Percentiles rank a stretch among this genome's conserved stretches.
These are phyloP conservation scores for Trichoderma orchidacearum DNA, from an alignment of 495 filamentous ascomycete genomes.

Conservation along the genomic window DNA sequence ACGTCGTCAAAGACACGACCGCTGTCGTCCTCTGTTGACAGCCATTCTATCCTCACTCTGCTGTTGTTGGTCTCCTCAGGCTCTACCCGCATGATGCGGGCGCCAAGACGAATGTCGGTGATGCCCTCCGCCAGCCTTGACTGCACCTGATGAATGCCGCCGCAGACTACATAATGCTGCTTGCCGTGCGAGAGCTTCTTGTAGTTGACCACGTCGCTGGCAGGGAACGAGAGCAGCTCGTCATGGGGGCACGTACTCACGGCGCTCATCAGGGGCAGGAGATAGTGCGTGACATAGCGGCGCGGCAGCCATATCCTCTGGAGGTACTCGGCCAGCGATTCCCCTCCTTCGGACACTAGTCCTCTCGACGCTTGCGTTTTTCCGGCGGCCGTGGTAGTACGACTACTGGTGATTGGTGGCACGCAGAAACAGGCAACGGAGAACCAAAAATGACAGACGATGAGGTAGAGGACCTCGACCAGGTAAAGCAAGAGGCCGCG, in stretches of 20 bases:
- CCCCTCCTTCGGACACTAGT: constrained; percentile 6
- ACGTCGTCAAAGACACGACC: constrained; percentile 4
- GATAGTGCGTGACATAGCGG: constrained; percentile 26
- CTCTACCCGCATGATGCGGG: constrained; percentile 1
- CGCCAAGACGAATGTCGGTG: constrained; percentile 1
- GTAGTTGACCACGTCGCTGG: constrained; percentile 33
- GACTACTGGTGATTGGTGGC: neutral
- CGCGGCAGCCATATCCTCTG: constrained; percentile 29
- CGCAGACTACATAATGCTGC: constrained; percentile 33
- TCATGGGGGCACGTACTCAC: constrained; percentile 39
- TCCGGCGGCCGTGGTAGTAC: no score
- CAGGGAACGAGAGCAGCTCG: constrained; percentile 35
- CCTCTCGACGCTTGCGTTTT: neutral
- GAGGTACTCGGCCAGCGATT: constrained; percentile 30
- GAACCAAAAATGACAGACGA: constrained; percentile 18
- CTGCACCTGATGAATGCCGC: constrained; percentile 33
- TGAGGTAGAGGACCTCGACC: constrained; percentile 23
- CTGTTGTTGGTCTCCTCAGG: neutral
- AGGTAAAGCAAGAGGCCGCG: constrained; percentile 13
- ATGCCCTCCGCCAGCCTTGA: constrained; percentile 20
- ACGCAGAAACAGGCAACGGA: constrained; percentile 30
- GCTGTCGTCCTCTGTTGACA: neutral
- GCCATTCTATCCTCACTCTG: no score
- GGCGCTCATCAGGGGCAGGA: constrained; percentile 38
- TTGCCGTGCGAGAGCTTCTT: constrained; percentile 26